Base-by-base conservation (phyloP, 768 basidiomycete genomes). In the Lactarius evosmus region DNA sequence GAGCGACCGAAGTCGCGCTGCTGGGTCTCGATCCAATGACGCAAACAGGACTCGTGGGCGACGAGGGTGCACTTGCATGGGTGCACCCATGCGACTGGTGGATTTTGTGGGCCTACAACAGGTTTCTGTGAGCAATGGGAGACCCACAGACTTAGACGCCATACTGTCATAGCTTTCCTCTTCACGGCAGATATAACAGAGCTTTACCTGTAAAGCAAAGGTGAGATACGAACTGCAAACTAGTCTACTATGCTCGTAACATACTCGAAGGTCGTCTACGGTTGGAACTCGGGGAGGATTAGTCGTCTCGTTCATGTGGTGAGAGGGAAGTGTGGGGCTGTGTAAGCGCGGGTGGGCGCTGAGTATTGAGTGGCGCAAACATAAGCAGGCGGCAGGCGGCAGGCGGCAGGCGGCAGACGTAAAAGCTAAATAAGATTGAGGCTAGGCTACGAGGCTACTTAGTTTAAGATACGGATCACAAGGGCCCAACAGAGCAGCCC, bases 111-210 rank as follows among this genome's bases (percentile, higher is more conserved):
- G 41, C 72, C 80, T 84, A 64, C 49, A 50, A 61, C 57, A 60
- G 38, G n/a, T 22, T 12, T 60, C 61, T 25, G 34, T 36, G 60
- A 41, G 12, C 30, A 33, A 34, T 61, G 14, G 4, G 38, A 4
- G 29, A 25, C 59, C 12, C 7, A 9, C n/a, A 14, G 12, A 22
- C 14, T 33, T 5, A 17, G 11, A 51, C 34, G 32, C 51, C 72
- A 22, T 68, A 76, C 81, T 73, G 54, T 83, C 83, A 62, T 79
- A 77, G 2, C 66, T 74, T 63, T 90, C 88, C 71, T 90, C 88
- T 69, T 91, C 89, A 33, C 87, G 77, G 69, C 90, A 92, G 61
- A 92, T 91, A 72, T 88, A 92, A 67, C 90, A 92, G 12, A 89
- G 77, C 72, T 91, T 92, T 66, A 91, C 83, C 78, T 82, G 59